Percentiles rank a stretch among this genome's conserved stretches.
phyloP scores from a whole-genome alignment of 495 filamentous ascomycete genomes.

The Talaromyces wortmannii region DNA sequence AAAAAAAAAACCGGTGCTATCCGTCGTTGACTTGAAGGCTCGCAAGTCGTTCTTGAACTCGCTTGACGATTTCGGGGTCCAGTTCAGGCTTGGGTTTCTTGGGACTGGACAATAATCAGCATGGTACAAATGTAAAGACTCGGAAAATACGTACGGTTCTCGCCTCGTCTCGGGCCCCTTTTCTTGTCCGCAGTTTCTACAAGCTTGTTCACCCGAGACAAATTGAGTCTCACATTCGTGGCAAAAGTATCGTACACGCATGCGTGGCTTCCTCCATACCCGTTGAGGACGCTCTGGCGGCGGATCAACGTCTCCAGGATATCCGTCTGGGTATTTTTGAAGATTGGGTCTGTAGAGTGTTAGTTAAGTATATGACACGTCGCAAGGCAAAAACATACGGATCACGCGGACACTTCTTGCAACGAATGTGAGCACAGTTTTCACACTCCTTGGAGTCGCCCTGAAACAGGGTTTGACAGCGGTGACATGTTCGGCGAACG shows the following conservation, averaged over 20 bases:
- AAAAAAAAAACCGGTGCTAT: not conserved
- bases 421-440: conserved; percentile 68
- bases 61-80: conserved; percentile 57
- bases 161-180: conserved; percentile 41
- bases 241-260: conserved; percentile 54
- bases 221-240: conserved; percentile 55
- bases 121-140: not conserved
- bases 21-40: conserved; percentile 23
- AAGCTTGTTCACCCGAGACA: conserved; percentile 37
- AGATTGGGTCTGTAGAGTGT: conserved; percentile 49
- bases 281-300: conserved; percentile 23
- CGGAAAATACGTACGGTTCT: conserved; percentile 37
- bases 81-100: conserved; percentile 54
- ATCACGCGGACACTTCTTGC: conserved; percentile 74
- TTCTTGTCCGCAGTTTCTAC: conserved; percentile 54
- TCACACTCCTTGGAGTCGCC: conserved; percentile 54
- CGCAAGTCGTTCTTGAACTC: conserved; percentile 52
- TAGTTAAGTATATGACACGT: not conserved
- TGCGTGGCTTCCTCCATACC: conserved; percentile 34
- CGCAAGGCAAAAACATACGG: conserved; percentile 55
- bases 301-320: conserved; percentile 61
- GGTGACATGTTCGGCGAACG: conserved; percentile 70
- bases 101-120: conserved; percentile 40
- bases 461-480: conserved; percentile 59
- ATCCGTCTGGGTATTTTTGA: conserved; percentile 69